A percentile compares a stretch with the other conserved stretches of the same genome.
phyloP scores from a whole-genome alignment of 192 early-diverging fungal genomes.

The Pilaira anomala region DNA sequence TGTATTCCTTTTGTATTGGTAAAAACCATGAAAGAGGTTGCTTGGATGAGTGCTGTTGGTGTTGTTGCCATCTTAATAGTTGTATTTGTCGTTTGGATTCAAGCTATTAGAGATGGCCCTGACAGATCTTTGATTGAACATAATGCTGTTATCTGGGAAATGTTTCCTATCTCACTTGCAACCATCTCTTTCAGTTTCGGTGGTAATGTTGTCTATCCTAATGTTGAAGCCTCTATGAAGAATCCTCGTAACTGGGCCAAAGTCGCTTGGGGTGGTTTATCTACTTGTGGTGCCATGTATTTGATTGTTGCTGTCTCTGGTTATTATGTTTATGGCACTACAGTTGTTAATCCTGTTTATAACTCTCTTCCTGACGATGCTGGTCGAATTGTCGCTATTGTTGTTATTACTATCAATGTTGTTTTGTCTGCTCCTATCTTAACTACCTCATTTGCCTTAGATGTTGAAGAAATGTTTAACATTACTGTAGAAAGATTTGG shows the following conservation, averaged over 20 bases:
- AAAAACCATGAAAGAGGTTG: constrained; percentile 78
- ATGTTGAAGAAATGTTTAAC: constrained; percentile 66
- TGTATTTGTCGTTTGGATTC: constrained; percentile 45
- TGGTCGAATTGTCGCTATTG: constrained; percentile 58
- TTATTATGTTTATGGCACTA: constrained; percentile 71
- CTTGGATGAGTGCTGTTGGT: constrained; percentile 72
- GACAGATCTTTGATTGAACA: constrained; percentile 38
- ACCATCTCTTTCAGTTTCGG: constrained; percentile 76
- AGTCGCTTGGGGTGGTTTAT: constrained; percentile 60
- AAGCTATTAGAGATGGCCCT: constrained; percentile 45
- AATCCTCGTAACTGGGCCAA: constrained; percentile 64
- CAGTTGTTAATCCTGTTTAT: constrained; percentile 67
- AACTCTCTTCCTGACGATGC: constrained; percentile 62
- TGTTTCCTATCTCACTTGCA: constrained; percentile 72
- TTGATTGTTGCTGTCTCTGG: constrained; percentile 64
- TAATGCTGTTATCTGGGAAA: constrained; percentile 55
- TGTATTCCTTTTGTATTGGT: constrained; percentile 73
- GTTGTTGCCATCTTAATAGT: constrained; percentile 68
- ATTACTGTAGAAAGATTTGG: constrained; percentile 56
- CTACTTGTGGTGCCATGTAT: constrained; percentile 68
- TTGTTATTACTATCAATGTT: constrained; percentile 78
- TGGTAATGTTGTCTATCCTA: constrained; percentile 80
- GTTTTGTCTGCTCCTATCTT: constrained; percentile 79
- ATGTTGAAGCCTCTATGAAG: constrained; percentile 81
- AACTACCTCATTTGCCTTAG: constrained; percentile 69